A percentile compares a stretch with the other conserved stretches of the same genome.
phyloP scores from a whole-genome alignment of 805 yeast species.

The Hanseniaspora valbyensis region DNA sequence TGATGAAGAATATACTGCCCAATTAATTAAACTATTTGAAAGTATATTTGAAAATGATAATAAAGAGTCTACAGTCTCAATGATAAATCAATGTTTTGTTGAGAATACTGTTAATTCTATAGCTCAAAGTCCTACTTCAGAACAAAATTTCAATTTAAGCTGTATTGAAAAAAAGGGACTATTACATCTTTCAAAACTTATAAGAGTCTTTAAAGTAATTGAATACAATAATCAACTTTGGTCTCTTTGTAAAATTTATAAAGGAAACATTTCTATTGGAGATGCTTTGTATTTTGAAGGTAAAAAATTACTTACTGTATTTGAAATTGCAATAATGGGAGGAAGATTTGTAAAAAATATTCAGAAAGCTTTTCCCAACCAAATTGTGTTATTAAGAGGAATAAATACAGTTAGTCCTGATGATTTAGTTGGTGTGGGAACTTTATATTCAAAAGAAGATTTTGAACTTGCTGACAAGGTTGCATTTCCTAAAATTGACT shows the following conservation, averaged over 20 bases:
- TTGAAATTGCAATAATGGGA: slow-evolving; percentile 31
- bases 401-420: slow-evolving; percentile 43
- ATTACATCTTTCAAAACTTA: slow-evolving; percentile 23
- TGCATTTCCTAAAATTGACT: slow-evolving; percentile 28
- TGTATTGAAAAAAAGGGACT: slow-evolving; percentile 30
- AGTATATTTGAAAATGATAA: slow-evolving; percentile 42
- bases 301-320: neutral
- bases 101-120: neutral
- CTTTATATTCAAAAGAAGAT: slow-evolving; percentile 33
- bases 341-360: slow-evolving; percentile 59
- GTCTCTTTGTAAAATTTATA: slow-evolving; percentile 48
- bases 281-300: slow-evolving; percentile 18
- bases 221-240: slow-evolving; percentile 45
- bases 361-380: slow-evolving; percentile 48
- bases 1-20: slow-evolving; percentile 32
- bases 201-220: slow-evolving; percentile 44
- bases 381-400: slow-evolving; percentile 58
- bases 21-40: slow-evolving; percentile 45
- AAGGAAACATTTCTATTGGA: slow-evolving; percentile 47
- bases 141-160: neutral
- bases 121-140: too few species aligned
- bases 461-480: slow-evolving; percentile 1
- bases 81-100: neutral
- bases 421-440: slow-evolving; percentile 33
- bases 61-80: neutral